Conservation (phyloP, 116 monocot genomes). For the Trichopus zeylanicus region DNA sequence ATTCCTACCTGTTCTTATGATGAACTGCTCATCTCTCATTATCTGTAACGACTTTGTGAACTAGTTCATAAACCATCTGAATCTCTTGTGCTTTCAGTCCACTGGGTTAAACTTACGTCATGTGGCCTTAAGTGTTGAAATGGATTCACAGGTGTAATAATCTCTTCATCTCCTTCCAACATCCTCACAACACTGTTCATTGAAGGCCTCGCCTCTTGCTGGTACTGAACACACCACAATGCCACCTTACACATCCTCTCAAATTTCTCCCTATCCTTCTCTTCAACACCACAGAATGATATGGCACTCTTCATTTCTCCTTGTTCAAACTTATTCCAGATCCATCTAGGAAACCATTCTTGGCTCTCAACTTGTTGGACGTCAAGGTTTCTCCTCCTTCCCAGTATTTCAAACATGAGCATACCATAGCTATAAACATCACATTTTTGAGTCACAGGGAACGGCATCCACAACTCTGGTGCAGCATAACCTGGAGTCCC, state of each 20-base stretch:
- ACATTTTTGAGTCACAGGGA: slow-evolving; percentile 17
- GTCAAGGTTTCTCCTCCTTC: not conserved
- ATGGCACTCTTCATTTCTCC: not conserved
- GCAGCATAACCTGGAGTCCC: slow-evolving; percentile 15
- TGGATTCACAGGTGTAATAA: slow-evolving; percentile 3
- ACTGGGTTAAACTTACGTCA: not conserved
- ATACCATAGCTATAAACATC: slow-evolving; percentile 6
- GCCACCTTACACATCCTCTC: slow-evolving; percentile 17
- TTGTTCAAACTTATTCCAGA: slow-evolving; percentile 6
- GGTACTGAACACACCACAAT: slow-evolving; percentile 14
- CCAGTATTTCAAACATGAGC: not conserved
- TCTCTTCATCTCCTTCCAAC: slow-evolving; percentile 11
- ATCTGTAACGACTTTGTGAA: too few species aligned
- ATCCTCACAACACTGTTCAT: slow-evolving; percentile 10
- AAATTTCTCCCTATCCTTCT: slow-evolving; percentile 3
- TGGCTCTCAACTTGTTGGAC: slow-evolving; percentile 4
- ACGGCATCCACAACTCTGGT: slow-evolving; percentile 6
- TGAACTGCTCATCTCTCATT: too few species aligned
- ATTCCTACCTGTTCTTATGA: too few species aligned
- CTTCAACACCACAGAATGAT: not conserved
- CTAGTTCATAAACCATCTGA: not conserved
- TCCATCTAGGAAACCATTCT: slow-evolving; percentile 17
- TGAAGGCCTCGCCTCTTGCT: slow-evolving; percentile 4
- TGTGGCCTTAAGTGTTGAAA: not conserved
- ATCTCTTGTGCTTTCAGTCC: not conserved